Evolutionary conservation across 371 early-diverging fungal species (phyloP), one percentile per base, ranked within the genome.

Genomic region (Rhizomucor pusillus): DNA sequence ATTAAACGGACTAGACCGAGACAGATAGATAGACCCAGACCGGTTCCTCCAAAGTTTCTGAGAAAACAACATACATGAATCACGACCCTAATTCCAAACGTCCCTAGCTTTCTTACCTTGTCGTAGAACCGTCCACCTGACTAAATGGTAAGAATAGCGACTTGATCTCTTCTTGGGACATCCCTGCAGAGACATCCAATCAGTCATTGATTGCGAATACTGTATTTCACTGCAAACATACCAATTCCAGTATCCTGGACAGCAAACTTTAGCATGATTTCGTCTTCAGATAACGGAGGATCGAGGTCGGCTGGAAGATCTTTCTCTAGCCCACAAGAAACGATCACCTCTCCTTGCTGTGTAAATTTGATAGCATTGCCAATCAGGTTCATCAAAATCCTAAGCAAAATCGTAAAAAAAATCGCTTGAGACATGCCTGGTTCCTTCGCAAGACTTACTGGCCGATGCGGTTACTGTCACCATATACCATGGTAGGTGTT

Each of bases 21-120:
- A 45, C 80, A 79, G 18, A 86, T 84, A 14, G 80, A 75, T 16
- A 86, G 65, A n/a, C 86, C 86, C 6, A 86, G 51, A 4, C 86
- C 86, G 3, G 84, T 84, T 14, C 87, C 87, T 19, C 84, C 84
- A 66, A 79, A 84, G 18, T 66, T 75, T 49, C 63, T 62, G 45
- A 16, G 18, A 19, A 37, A 50, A 2, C 12, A 48, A 37, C n/a
- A 33, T 18, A 11, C n/a, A 33, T 34, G 13, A 56, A 13, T 29
- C 20, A 2, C 6, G 14, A 7, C 7, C 29, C 29, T 29, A 29
- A 5, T 29, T 29, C 29, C 3, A 5, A 29, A 5, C 7, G 3
- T 5, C 29, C 7, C 7, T 29, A 5, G 29, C 3, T 44, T 34
- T 14, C 46, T 34, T 67, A 65, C 67, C 73, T 64, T 47, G 82